These are phyloP conservation scores for Candida vaughaniae DNA, from an alignment of 805 yeast genomes.

Conservation along the genomic window DNA sequence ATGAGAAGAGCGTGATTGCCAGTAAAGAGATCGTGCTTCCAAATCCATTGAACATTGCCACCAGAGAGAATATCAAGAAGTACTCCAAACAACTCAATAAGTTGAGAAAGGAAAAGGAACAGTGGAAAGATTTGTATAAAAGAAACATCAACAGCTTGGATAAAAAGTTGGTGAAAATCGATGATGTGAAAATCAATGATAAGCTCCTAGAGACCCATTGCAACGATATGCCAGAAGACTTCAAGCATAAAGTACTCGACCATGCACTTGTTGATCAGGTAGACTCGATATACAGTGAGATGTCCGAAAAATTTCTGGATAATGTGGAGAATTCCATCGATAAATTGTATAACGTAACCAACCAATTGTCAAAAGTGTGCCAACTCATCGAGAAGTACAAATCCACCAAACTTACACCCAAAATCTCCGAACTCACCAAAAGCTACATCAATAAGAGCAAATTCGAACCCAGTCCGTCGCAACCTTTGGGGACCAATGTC, in stretches of 20 bases:
- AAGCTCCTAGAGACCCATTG: slow-evolving; percentile 5
- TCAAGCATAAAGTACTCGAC: slow-evolving; percentile 5
- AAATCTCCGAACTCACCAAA: slow-evolving; percentile 20
- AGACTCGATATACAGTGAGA: slow-evolving; percentile 6
- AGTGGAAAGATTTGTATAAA: slow-evolving; percentile 42
- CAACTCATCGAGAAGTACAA: slow-evolving; percentile 22
- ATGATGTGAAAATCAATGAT: slow-evolving; percentile 2
- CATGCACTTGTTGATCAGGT: slow-evolving; percentile 10
- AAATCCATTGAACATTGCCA: slow-evolving; percentile 59
- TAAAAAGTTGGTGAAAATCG: slow-evolving; percentile 9
- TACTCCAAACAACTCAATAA: slow-evolving; percentile 44
- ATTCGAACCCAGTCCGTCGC: slow-evolving; percentile 7
- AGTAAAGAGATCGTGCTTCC: slow-evolving; percentile 43
- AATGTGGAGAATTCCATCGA: slow-evolving; percentile 35
- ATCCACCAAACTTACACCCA: slow-evolving; percentile 16
- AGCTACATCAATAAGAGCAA: slow-evolving; percentile 20
- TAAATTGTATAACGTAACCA: slow-evolving; percentile 31
- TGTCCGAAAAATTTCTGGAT: slow-evolving; percentile 15
- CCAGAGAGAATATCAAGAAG: slow-evolving; percentile 45
- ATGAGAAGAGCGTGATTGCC: slow-evolving; percentile 15
- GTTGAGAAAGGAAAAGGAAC: slow-evolving; percentile 45
- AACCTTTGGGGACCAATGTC: not conserved
- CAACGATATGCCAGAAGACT: slow-evolving; percentile 1
- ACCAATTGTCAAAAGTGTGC: slow-evolving; percentile 25
- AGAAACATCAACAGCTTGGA: slow-evolving; percentile 17